A percentile compares a stretch with the other conserved stretches of the same genome.
Evolutionary conservation across 116 monocot species (phyloP).

Genomic region (Posidonia oceanica): DNA sequence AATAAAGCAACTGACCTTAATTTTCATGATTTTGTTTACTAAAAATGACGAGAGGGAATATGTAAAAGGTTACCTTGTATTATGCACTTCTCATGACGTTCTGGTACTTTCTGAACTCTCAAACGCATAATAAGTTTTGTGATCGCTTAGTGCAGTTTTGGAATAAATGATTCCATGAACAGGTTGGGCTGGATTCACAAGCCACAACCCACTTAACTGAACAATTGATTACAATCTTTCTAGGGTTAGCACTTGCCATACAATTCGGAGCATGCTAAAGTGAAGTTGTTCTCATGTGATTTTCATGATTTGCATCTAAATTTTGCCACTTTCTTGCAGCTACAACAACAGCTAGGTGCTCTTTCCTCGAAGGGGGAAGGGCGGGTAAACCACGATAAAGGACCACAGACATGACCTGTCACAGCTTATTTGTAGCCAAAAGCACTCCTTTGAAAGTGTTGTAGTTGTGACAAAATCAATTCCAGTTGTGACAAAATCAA

Average conservation of each 20-base stretch:
- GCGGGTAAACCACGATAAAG: neutral
- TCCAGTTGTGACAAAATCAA: neutral
- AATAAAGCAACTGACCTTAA: too few relatives aligned
- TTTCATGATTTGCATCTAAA: neutral
- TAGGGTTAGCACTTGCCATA: too few relatives aligned
- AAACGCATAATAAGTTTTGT: too few relatives aligned
- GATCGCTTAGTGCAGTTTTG: neutral
- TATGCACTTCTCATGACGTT: too few relatives aligned
- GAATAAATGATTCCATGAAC: neutral
- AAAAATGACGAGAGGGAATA: too few relatives aligned
- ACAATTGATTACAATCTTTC: neutral
- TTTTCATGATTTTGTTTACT: too few relatives aligned
- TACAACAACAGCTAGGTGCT: conserved; percentile 5
- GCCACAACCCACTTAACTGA: neutral
- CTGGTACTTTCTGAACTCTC: too few relatives aligned
- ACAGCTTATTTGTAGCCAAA: neutral
- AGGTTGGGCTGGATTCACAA: neutral
- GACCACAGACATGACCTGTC: neutral
- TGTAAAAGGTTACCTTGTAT: too few relatives aligned
- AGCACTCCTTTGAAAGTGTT: neutral
- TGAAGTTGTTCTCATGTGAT: neutral
- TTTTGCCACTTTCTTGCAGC: conserved; percentile 4
- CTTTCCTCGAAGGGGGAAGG: neutral
- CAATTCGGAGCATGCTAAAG: too few relatives aligned
- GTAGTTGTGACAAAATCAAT: neutral